Evolutionary conservation across 2,329 filamentous ascomycete species (phyloP).

Genomic region (Colletotrichum camelliae): DNA sequence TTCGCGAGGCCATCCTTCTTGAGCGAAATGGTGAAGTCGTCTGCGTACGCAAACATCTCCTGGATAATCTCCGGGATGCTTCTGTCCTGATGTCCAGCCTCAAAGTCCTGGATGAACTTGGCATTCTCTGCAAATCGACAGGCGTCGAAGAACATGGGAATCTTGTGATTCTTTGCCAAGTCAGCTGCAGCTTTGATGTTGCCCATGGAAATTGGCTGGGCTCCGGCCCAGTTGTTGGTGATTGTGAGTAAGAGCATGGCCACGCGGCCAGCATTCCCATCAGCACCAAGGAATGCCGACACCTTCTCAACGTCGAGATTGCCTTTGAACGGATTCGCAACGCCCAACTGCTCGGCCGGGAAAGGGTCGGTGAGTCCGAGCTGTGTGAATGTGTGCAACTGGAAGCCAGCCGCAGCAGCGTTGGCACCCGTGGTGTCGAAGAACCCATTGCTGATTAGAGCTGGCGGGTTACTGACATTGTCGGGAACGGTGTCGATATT

Average conservation of each 20-base stretch:
- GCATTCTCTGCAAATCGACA: slow-evolving; percentile 31
- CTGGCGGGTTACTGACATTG: neutral
- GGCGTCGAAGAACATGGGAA: slow-evolving; percentile 29
- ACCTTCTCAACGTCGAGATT: neutral
- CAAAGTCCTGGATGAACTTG: slow-evolving; percentile 26
- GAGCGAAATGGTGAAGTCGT: slow-evolving; percentile 27
- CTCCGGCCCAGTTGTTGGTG: slow-evolving; percentile 29
- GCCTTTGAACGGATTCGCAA: neutral
- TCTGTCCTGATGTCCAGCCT: slow-evolving; percentile 21
- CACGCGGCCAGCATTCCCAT: neutral
- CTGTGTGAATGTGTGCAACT: neutral
- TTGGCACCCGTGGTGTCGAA: slow-evolving; percentile 29
- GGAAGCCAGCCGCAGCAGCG: neutral
- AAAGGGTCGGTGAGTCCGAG: neutral
- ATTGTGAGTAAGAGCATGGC: slow-evolving; percentile 27
- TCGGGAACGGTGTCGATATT: neutral
- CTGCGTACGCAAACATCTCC: slow-evolving; percentile 27
- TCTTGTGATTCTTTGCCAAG: slow-evolving; percentile 9
- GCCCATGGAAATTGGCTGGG: slow-evolving; percentile 28
- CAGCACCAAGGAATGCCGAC: neutral
- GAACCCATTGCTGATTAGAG: slow-evolving; percentile 23
- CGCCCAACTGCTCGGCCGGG: neutral
- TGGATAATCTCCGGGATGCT: slow-evolving; percentile 23
- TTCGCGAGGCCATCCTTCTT: slow-evolving; percentile 30
- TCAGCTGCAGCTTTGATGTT: slow-evolving; percentile 25